These are phyloP conservation scores for Aspergillus melleus DNA, from an alignment of 2,329 filamentous ascomycete species.

Conservation along the genomic window DNA sequence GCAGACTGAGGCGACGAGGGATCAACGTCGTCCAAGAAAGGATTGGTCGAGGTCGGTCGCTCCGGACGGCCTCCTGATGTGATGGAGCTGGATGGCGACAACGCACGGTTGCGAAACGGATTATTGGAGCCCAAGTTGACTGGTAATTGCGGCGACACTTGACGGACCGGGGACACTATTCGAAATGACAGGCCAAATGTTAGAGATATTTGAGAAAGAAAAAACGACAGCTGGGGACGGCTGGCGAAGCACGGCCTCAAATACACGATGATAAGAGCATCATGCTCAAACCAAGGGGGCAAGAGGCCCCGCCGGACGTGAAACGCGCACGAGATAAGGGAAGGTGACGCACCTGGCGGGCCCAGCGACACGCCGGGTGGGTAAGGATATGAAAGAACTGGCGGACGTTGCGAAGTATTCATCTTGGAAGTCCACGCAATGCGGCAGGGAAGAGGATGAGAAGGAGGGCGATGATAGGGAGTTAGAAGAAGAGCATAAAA, in stretches of 20 bases:
- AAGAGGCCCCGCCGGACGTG: constrained; percentile 17
- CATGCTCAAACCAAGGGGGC: constrained; percentile 14
- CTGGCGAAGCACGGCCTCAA: constrained; percentile 9
- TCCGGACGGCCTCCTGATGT: constrained; percentile 34
- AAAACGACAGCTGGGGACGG: constrained; percentile 1
- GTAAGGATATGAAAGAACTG: constrained; percentile 30
- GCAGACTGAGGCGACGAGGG: constrained; percentile 37
- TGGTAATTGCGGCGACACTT: constrained; percentile 31
- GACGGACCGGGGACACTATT: constrained; percentile 28
- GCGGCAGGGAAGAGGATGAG: constrained; percentile 13
- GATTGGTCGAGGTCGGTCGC: constrained; percentile 60
- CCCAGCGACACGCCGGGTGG: constrained; percentile 34
- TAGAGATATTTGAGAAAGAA: constrained; percentile 1
- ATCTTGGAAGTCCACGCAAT: constrained; percentile 26
- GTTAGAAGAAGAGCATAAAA: constrained; percentile 13
- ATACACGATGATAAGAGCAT: constrained; percentile 13
- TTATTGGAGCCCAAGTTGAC: constrained; percentile 49
- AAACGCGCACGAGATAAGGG: constrained; percentile 17
- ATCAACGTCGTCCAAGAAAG: constrained; percentile 57
- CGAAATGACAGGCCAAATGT: not conserved
- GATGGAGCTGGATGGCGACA: constrained; percentile 38
- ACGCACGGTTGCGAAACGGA: constrained; percentile 50
- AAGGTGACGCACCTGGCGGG: constrained; percentile 34
- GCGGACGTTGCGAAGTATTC: constrained; percentile 31
- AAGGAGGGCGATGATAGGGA: constrained; percentile 15